Base-by-base conservation (phyloP, 1,284 basidiomycete species). In the Quambalaria eucalypti region DNA sequence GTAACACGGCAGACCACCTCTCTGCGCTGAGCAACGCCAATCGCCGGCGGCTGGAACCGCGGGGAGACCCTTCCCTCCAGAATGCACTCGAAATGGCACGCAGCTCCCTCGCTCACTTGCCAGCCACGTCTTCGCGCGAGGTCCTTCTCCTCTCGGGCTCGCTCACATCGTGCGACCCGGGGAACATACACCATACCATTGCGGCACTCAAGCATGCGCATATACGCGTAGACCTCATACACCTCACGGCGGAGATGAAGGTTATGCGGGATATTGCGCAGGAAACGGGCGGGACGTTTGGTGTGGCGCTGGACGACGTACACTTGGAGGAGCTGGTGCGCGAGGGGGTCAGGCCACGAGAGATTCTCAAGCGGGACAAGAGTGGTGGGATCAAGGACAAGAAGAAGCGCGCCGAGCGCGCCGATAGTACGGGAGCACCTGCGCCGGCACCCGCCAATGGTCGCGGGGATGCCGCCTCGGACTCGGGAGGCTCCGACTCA, bases 291-390 rank as follows among this genome's bases (percentile, higher is more conserved):
- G 73, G 73, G 4, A 65, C 62, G 26, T 74, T 73, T 72, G 88
- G 89, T 26, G 95, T 99, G 8, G 92, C 90, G 0, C 82, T 97
- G 78, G 93, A 97, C 77, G 95, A 99, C 76, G 89, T 89, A 0
- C 92, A 97, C 77, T 91, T 90, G 77, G 89, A 87, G 66, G 95
- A 99, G 69, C 80, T 97, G 12, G 79, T 99, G 7, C 95, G 96
- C 77, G 91, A 96, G 70, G 83, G 89, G n/a, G 87, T 98, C 25
- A 88, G 92, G 8, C 95, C 93, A 0, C 69, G 68, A 4, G 68
- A 68, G 9, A 60, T 75, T 16, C 61, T 66, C 25, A 59, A 54
- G 39, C 44, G 50, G 29, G 28, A 31, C 2, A 2, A 78, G 76
- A n/a, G 52, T 49, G 12, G n/a, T n/a, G n/a, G n/a, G n/a, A n/a